phyloP scores from a whole-genome alignment of 2,329 filamentous ascomycete species.

The Ophiostoma sp. region DNA sequence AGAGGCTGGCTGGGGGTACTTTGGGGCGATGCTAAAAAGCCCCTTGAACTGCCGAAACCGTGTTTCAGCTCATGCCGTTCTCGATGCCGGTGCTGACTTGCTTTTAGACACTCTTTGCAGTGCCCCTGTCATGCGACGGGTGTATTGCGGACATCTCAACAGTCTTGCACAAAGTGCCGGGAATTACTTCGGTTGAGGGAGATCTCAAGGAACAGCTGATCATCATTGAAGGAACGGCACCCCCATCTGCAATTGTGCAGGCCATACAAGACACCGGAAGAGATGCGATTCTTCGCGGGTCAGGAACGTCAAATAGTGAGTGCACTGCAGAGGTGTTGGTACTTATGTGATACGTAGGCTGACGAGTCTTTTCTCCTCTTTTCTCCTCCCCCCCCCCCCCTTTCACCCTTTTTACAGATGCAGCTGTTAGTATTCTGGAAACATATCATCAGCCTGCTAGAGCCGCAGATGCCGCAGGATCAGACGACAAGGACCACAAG shows the following conservation, averaged over 20 bases:
- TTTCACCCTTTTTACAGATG: conserved; percentile 43
- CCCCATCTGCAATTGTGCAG: conserved; percentile 82
- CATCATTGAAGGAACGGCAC: conserved; percentile 77
- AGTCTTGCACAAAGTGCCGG: conserved; percentile 68
- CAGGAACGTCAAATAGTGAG: conserved; percentile 77
- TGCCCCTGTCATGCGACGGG: conserved; percentile 83
- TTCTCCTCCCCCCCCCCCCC: neutral
- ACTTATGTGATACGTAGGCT: neutral
- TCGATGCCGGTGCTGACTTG: neutral
- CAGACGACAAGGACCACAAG: conserved; percentile 33
- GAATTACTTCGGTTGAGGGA: conserved; percentile 76
- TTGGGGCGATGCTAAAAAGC: neutral
- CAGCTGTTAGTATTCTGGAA: conserved; percentile 93
- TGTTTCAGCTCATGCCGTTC: conserved; percentile 13
- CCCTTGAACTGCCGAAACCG: neutral
- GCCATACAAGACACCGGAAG: conserved; percentile 86
- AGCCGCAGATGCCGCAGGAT: conserved; percentile 25
- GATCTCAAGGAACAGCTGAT: conserved; percentile 79
- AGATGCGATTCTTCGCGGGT: conserved; percentile 90
- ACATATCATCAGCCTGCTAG: conserved; percentile 45
- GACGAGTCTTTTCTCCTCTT: conserved; percentile 1
- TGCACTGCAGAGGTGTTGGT: conserved; percentile 27
- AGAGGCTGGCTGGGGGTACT: neutral
- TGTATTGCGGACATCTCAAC: conserved; percentile 84
- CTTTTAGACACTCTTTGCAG: conserved; percentile 80